Evolutionary conservation across 441 rosid species (phyloP).

Genomic region (Sinapis alba): DNA sequence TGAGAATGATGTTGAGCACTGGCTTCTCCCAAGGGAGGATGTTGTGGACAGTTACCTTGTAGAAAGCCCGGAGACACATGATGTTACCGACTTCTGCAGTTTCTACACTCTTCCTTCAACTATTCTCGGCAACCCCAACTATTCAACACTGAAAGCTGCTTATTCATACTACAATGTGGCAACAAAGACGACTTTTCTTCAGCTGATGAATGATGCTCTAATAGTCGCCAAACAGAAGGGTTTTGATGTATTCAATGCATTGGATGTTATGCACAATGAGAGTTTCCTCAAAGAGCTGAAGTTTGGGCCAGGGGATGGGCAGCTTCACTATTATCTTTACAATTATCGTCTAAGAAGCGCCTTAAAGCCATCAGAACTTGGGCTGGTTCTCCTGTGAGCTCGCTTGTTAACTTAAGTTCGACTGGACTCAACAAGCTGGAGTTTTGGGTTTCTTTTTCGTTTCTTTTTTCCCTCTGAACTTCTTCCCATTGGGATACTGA

Average conservation of each 20-base stretch:
- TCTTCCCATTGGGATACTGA: neutral
- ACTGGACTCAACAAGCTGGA: constrained; percentile 1
- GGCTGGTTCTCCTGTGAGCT: constrained; percentile 42
- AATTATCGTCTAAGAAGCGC: constrained; percentile 66
- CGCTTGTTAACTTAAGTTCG: neutral
- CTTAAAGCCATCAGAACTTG: constrained; percentile 74
- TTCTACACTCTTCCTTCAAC: constrained; percentile 12
- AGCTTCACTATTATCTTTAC: constrained; percentile 87
- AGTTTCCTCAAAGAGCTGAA: constrained; percentile 80
- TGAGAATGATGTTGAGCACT: constrained; percentile 5
- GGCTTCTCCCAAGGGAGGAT: constrained; percentile 11
- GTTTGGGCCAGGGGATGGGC: constrained; percentile 92
- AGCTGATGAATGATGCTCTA: constrained; percentile 90
- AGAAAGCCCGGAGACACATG: neutral
- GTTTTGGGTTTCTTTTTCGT: neutral
- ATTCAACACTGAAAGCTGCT: constrained; percentile 79
- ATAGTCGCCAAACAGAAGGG: constrained; percentile 81
- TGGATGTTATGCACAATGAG: constrained; percentile 89
- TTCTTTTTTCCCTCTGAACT: neutral
- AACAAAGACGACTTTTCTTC: constrained; percentile 74
- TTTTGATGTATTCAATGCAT: constrained; percentile 81
- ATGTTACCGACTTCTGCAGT: neutral
- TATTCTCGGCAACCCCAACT: constrained; percentile 80
- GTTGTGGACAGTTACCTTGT: constrained; percentile 15
- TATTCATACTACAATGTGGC: constrained; percentile 90